Evolutionary conservation across 129 eudicot genomes (phyloP).

Genomic region (Oenanthe sinensis): DNA sequence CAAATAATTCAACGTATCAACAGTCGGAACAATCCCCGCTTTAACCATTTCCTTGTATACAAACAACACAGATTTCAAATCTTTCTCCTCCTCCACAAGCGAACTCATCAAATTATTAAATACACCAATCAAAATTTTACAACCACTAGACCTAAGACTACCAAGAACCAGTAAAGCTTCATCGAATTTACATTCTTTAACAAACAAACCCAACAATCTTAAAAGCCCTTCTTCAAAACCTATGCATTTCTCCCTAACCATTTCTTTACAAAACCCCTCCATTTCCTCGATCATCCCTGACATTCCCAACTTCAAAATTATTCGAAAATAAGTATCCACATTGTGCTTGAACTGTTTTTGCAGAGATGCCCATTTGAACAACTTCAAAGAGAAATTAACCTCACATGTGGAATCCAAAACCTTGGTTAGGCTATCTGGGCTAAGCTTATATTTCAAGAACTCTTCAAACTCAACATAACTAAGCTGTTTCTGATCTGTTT

Average conservation of each 20-base stretch:
- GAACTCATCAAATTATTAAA: constrained; percentile 50
- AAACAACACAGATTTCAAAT: constrained; percentile 47
- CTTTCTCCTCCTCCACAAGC: constrained; percentile 46
- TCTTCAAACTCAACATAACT: constrained; percentile 33
- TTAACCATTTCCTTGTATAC: constrained; percentile 88
- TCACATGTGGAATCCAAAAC: constrained; percentile 53
- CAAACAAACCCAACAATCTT: constrained; percentile 39
- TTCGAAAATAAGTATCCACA: constrained; percentile 43
- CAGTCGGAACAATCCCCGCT: constrained; percentile 38
- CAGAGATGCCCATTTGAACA: constrained; percentile 71
- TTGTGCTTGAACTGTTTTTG: constrained; percentile 54
- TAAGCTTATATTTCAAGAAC: constrained; percentile 39
- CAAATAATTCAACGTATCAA: constrained; percentile 54
- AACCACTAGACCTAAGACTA: constrained; percentile 24
- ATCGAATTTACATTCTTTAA: constrained; percentile 34
- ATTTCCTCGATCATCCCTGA: constrained; percentile 56
- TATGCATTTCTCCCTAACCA: constrained; percentile 41
- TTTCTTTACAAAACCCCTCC: constrained; percentile 62
- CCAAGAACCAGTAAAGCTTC: constrained; percentile 59
- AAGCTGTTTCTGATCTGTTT: constrained; percentile 20
- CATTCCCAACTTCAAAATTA: constrained; percentile 61
- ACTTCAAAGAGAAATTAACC: constrained; percentile 43
- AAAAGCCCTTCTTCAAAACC: constrained; percentile 39
- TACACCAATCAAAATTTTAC: constrained; percentile 31
- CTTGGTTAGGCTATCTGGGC: constrained; percentile 43